Conservation (phyloP, 371 early-diverging fungal species). For the Sporodiniella umbellata region DNA sequence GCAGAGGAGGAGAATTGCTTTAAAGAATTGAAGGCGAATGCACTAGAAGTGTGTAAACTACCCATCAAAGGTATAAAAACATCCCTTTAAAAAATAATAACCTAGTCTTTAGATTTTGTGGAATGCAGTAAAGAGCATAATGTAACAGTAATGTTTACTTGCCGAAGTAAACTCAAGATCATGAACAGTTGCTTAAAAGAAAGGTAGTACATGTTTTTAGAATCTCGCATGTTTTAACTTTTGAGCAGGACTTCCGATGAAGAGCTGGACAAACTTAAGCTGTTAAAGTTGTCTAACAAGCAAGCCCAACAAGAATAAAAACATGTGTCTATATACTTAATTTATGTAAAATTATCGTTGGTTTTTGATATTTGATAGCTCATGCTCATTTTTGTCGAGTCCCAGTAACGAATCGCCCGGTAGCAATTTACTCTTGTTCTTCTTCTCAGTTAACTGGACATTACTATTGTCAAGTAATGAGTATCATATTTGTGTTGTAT, state of each 20-base stretch:
- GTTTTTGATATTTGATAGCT: slow-evolving; percentile 18
- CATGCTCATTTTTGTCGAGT: slow-evolving; percentile 18
- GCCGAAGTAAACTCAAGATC: slow-evolving; percentile 55
- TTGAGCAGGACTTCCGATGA: slow-evolving; percentile 51
- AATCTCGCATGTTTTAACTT: neutral
- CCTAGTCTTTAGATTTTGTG: slow-evolving; percentile 54
- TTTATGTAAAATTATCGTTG: slow-evolving; percentile 11
- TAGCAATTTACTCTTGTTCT: slow-evolving; percentile 14
- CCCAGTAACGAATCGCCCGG: slow-evolving; percentile 24
- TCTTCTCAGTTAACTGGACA: slow-evolving; percentile 19
- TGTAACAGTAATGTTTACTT: slow-evolving; percentile 65
- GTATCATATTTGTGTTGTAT: too few relatives aligned
- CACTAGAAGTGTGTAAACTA: slow-evolving; percentile 56
- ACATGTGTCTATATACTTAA: neutral
- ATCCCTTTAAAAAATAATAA: neutral
- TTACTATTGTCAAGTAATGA: slow-evolving; percentile 5
- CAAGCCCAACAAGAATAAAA: neutral
- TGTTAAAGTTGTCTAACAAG: slow-evolving; percentile 38
- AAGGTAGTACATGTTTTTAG: slow-evolving; percentile 36
- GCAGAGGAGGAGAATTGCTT: slow-evolving; percentile 61
- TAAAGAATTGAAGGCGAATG: slow-evolving; percentile 61
- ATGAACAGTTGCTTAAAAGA: slow-evolving; percentile 72
- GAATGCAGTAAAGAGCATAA: slow-evolving; percentile 65
- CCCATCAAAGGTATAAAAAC: slow-evolving; percentile 56
- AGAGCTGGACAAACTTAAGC: slow-evolving; percentile 56